phyloP scores from a whole-genome alignment of 2,329 filamentous ascomycete genomes.

The Pseudocercospora fuligena region DNA sequence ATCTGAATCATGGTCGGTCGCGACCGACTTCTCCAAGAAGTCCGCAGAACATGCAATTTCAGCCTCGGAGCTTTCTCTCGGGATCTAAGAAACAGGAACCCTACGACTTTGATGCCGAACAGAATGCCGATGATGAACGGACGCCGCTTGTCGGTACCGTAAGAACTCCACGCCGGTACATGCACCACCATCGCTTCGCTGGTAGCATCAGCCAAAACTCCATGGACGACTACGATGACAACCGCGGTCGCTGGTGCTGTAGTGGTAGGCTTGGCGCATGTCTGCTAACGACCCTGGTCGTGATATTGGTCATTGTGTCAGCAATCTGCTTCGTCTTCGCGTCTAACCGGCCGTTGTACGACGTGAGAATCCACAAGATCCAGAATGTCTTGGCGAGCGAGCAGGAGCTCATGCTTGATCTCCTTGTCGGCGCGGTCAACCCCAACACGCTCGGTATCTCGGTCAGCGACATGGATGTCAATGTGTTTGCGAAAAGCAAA shows the following conservation, averaged over 20 bases:
- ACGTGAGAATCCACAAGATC: constrained; percentile 79
- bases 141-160: constrained; percentile 71
- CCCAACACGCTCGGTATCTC: constrained; percentile 90
- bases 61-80: constrained; percentile 42
- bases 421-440: constrained; percentile 86
- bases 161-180: constrained; percentile 23
- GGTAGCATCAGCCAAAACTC: constrained; percentile 58
- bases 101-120: constrained; percentile 77
- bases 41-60: constrained; percentile 55
- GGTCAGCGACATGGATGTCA: constrained; percentile 83
- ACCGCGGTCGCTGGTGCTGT: constrained; percentile 26
- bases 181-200: constrained; percentile 52
- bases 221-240: constrained; percentile 46
- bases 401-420: constrained; percentile 92
- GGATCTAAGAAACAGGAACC: constrained; percentile 60
- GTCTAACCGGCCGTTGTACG: constrained; percentile 82
- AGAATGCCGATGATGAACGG: constrained; percentile 83
- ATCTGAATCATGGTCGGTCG: constrained; percentile 48
- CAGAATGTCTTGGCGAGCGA: constrained; percentile 91
- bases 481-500: constrained; percentile 92
- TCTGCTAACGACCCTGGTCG: constrained; percentile 78
- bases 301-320: constrained; percentile 81
- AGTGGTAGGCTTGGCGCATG: constrained; percentile 79
- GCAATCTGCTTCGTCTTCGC: constrained; percentile 88
- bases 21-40: constrained; percentile 70